Conservation (phyloP, 2,329 filamentous ascomycete genomes). For the Alternaria alternata region DNA sequence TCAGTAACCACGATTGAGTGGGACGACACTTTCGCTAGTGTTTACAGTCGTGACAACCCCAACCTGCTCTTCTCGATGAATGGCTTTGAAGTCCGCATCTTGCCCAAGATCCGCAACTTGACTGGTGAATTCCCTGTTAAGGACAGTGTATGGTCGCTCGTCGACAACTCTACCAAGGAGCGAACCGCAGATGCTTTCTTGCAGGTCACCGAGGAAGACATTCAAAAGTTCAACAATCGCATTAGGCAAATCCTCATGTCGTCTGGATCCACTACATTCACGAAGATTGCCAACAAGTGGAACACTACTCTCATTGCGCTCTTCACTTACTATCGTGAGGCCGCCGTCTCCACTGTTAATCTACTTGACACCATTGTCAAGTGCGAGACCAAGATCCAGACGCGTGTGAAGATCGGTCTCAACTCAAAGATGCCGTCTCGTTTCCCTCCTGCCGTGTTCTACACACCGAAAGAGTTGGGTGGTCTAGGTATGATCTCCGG, state of each 20-base stretch:
- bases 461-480: slow-evolving; percentile 96
- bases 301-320: slow-evolving; percentile 96
- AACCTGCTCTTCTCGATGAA: slow-evolving; percentile 98
- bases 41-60: slow-evolving; percentile 97
- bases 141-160: slow-evolving; percentile 97
- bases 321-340: slow-evolving; percentile 98
- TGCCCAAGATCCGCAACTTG: slow-evolving; percentile 93
- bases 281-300: slow-evolving; percentile 99
- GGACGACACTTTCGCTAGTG: slow-evolving; percentile 98
- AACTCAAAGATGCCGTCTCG: slow-evolving; percentile 99
- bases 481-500: slow-evolving; percentile 99
- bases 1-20: slow-evolving; percentile 98
- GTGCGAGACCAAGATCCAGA: slow-evolving; percentile 99
- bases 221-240: slow-evolving; percentile 98
- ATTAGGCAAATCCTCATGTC: slow-evolving; percentile 99
- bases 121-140: slow-evolving; percentile 98
- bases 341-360: slow-evolving; percentile 92
- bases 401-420: slow-evolving; percentile 95
- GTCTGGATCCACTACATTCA: slow-evolving; percentile 98
- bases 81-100: slow-evolving; percentile 94
- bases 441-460: slow-evolving; percentile 98
- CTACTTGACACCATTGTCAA: slow-evolving; percentile 98
- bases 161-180: slow-evolving; percentile 96
- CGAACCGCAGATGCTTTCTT: slow-evolving; percentile 96
- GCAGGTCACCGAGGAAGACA: slow-evolving; percentile 96